Conservation (phyloP, 805 yeast genomes). For the Suhomyces sp. region DNA sequence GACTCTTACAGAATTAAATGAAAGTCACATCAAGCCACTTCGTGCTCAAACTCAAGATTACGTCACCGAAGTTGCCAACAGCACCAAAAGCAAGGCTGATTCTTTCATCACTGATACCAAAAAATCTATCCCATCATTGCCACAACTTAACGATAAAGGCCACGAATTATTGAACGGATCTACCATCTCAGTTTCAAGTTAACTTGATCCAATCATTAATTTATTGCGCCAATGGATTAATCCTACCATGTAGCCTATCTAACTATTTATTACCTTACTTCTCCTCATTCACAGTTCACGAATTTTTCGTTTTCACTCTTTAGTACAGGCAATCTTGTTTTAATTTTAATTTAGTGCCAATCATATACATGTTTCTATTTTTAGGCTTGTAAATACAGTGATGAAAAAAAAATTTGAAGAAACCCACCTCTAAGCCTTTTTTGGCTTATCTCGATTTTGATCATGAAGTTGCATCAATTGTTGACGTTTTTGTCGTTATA, state of each 20-base stretch:
- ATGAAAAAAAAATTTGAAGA: background rate
- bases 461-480: background rate
- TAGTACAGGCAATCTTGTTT: background rate
- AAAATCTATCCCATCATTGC: constrained; percentile 7
- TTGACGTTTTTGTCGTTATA: background rate
- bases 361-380: background rate
- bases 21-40: constrained; percentile 38
- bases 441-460: background rate
- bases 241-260: background rate
- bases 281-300: background rate
- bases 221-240: background rate
- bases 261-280: background rate
- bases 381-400: background rate
- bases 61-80: constrained; percentile 33
- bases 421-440: background rate
- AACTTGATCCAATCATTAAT: background rate
- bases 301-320: background rate
- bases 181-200: constrained; percentile 14
- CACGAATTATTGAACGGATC: constrained; percentile 13
- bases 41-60: constrained; percentile 38
- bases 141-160: constrained; percentile 8
- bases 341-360: background rate
- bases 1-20: constrained; percentile 31
- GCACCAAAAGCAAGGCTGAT: constrained; percentile 35
- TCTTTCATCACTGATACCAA: constrained; percentile 23